Percentiles rank a stretch among this genome's conserved stretches.
Evolutionary conservation across 2,329 filamentous ascomycete species (phyloP).

Genomic region (Septoria petroselini): DNA sequence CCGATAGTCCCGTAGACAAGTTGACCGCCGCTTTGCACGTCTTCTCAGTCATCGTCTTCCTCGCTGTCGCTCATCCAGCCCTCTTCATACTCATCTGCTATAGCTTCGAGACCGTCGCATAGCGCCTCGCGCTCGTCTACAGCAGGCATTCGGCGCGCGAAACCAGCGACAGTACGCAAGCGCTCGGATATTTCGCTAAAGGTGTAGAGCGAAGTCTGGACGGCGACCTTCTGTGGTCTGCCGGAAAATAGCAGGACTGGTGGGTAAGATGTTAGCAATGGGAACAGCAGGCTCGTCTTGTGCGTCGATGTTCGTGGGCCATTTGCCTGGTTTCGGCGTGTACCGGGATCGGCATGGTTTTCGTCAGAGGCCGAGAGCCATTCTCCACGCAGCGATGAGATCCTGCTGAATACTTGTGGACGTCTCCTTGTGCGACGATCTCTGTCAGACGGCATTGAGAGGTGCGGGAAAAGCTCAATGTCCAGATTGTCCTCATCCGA

Average conservation of each 20-base stretch:
- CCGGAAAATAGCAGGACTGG: constrained; percentile 59
- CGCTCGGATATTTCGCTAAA: constrained; percentile 69
- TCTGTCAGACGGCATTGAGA: constrained; percentile 16
- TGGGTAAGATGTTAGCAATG: constrained; percentile 80
- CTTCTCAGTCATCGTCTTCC: constrained; percentile 53
- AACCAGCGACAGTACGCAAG: constrained; percentile 56
- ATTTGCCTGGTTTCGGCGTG: constrained; percentile 35
- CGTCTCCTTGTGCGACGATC: constrained; percentile 16
- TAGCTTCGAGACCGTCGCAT: constrained; percentile 74
- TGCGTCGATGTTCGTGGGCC: constrained; percentile 38
- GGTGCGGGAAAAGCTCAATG: constrained; percentile 33
- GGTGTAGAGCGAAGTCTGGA: constrained; percentile 61
- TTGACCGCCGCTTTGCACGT: neutral
- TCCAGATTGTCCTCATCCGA: constrained; percentile 23
- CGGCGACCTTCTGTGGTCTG: constrained; percentile 44
- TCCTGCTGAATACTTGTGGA: constrained; percentile 43
- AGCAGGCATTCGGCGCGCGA: constrained; percentile 59
- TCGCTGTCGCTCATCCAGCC: constrained; percentile 72
- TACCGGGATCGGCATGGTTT: constrained; percentile 31
- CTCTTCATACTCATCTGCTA: constrained; percentile 84
- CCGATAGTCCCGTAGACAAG: neutral
- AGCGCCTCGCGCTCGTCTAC: constrained; percentile 80
- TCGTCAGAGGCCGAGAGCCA: constrained; percentile 38
- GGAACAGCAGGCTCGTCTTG: constrained; percentile 60
- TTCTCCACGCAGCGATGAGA: constrained; percentile 41